phyloP scores from a whole-genome alignment of 106 monocot genomes.

The Dendrobium catenatum region DNA sequence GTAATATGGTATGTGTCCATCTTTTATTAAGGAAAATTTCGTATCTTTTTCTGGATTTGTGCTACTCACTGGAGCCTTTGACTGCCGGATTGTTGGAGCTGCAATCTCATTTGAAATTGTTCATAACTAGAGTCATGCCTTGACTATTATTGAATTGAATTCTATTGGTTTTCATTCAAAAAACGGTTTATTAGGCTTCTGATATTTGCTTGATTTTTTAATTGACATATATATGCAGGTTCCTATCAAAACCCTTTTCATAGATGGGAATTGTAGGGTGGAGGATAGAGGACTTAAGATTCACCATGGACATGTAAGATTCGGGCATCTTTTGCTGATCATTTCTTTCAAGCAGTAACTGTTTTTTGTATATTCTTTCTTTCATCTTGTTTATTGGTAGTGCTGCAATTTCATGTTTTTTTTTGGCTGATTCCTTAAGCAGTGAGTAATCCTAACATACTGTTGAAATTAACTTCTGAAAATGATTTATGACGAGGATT shows the following conservation, averaged over 20 bases:
- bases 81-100: background rate
- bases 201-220: background rate
- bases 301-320: conserved; percentile 82
- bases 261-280: conserved; percentile 95
- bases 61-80: background rate
- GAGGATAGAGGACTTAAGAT: conserved; percentile 92
- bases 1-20: conserved; percentile 40
- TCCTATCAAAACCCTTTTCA: conserved; percentile 65
- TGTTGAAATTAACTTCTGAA: background rate
- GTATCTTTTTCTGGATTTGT: background rate
- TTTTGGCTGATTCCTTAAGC: background rate
- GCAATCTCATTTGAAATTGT: background rate
- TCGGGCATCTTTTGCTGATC: background rate
- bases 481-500: background rate
- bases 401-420: background rate
- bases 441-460: background rate
- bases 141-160: background rate
- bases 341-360: background rate
- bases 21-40: background rate
- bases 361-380: background rate
- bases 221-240: conserved; percentile 26
- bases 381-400: background rate
- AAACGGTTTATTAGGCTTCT: background rate
- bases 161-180: background rate
- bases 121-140: background rate